These are phyloP conservation scores for Pestalotiopsis sp. DNA, from an alignment of 2,329 filamentous ascomycete genomes.

Conservation along the genomic window DNA sequence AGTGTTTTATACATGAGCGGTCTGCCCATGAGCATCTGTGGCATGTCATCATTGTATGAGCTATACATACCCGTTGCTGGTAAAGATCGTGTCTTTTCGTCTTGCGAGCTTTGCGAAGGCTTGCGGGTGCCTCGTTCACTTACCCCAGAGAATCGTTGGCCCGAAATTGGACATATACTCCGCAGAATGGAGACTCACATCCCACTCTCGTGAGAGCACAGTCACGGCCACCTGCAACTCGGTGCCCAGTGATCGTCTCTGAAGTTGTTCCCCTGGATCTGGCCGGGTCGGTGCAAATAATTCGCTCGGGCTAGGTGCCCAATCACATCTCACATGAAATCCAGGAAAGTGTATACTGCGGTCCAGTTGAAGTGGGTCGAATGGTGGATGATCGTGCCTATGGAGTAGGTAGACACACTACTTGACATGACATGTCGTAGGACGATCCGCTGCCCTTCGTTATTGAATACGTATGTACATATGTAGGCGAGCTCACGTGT, in stretches of 20 bases:
- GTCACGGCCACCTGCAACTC: background rate
- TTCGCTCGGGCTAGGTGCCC: background rate
- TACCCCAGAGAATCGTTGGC: background rate
- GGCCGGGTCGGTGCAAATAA: background rate
- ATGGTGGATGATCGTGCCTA: background rate
- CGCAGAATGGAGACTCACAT: background rate
- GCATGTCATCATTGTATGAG: background rate
- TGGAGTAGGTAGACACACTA: background rate
- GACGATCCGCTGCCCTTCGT: background rate
- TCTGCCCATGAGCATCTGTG: background rate
- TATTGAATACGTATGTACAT: background rate
- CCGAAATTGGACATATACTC: background rate
- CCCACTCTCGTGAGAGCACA: background rate
- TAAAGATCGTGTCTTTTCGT: background rate
- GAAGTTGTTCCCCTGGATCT: background rate
- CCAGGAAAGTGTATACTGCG: background rate
- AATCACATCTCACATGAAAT: background rate
- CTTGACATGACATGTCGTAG: background rate
- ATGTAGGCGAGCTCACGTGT: background rate
- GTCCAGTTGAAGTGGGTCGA: background rate
- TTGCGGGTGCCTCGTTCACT: background rate
- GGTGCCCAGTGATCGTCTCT: background rate
- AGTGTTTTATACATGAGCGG: background rate
- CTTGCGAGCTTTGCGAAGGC: background rate
- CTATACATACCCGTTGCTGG: background rate